phyloP scores from a whole-genome alignment of 495 filamentous ascomycete species.

The Amphirosellinia nigrospora region DNA sequence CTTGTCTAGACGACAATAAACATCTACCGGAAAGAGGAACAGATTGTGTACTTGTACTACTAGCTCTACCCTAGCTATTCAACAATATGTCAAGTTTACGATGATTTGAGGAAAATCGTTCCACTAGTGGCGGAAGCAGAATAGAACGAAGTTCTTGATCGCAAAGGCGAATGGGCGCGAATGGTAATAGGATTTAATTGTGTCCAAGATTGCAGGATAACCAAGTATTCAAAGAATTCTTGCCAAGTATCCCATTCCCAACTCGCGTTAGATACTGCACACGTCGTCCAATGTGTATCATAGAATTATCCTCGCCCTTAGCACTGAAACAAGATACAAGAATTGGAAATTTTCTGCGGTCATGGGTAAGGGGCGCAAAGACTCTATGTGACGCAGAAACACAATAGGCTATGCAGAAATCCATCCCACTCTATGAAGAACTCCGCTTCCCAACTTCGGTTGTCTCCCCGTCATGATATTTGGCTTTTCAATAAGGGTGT shows the following conservation, averaged over 20 bases:
- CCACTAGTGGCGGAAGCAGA: not conserved
- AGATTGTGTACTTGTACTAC: not conserved
- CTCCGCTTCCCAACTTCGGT: constrained; percentile 35
- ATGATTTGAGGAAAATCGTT: not conserved
- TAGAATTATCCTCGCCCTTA: constrained; percentile 13
- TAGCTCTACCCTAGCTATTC: not conserved
- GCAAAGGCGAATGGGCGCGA: not conserved
- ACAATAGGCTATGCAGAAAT: constrained; percentile 2
- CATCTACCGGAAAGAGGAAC: not conserved
- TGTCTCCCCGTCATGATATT: constrained; percentile 48
- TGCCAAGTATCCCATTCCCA: not conserved
- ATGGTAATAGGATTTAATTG: constrained; percentile 17
- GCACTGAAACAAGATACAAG: constrained; percentile 24
- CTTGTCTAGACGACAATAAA: constrained; percentile 1
- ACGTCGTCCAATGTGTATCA: constrained; percentile 13
- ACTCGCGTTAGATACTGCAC: constrained; percentile 5
- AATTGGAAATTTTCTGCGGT: constrained; percentile 16
- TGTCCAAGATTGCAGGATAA: constrained; percentile 3
- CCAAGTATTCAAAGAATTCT: constrained; percentile 9
- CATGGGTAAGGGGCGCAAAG: not conserved
- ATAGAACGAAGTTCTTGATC: not conserved
- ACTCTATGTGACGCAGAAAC: constrained; percentile 4
- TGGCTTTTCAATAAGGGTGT: constrained; percentile 25
- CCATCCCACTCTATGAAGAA: constrained; percentile 8
- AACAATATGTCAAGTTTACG: constrained; percentile 1